Conservation (phyloP, 73 alveolate species). For the Symbiodinium natans region DNA sequence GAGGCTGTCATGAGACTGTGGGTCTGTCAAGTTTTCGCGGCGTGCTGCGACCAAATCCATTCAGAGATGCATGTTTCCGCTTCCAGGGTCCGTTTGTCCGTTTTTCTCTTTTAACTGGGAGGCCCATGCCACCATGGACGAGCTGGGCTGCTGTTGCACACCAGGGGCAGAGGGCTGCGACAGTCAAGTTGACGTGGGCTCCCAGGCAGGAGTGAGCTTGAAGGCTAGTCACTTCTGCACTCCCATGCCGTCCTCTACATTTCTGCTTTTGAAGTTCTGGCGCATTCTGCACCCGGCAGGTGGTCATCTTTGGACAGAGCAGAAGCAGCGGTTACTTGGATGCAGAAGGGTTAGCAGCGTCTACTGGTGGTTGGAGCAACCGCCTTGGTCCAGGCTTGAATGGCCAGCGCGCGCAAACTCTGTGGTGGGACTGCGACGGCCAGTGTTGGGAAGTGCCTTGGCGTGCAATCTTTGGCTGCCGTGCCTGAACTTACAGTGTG, state of each 20-base stretch:
- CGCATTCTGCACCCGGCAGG: not conserved
- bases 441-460: constrained; percentile 36
- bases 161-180: constrained; percentile 91
- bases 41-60: no score
- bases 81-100: no score
- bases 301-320: constrained; percentile 71
- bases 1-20: no score
- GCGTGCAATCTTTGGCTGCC: no score
- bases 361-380: not conserved
- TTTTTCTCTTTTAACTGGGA: no score
- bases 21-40: no score
- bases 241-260: not conserved
- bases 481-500: no score
- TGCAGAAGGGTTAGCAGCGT: not conserved
- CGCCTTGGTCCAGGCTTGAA: constrained; percentile 7
- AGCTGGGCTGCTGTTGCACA: constrained; percentile 88
- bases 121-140: constrained; percentile 63
- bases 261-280: not conserved
- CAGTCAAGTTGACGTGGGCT: constrained; percentile 83
- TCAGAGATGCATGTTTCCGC: no score
- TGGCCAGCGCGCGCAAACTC: constrained; percentile 36
- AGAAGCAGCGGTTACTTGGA: constrained; percentile 45
- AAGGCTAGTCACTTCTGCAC: not conserved
- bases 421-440: constrained; percentile 61
- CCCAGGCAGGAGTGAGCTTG: constrained; percentile 49